Base-by-base conservation (phyloP, 208 protist species). In the Leishmania amazonensis region DNA sequence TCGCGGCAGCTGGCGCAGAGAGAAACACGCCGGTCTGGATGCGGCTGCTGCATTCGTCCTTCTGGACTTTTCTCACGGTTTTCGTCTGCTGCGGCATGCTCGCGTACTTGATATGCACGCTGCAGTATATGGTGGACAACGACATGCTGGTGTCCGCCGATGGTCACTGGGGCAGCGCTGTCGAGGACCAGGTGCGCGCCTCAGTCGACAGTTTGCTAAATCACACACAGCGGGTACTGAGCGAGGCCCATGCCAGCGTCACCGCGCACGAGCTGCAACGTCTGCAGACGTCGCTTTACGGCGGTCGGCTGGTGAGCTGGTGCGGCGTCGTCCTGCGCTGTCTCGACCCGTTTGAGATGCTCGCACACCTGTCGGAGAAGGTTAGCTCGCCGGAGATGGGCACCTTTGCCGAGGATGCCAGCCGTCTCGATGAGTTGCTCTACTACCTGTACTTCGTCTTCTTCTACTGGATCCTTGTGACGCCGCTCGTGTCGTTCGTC, bases 391-490 rank as follows among this genome's bases (percentile, higher is more conserved):
- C 83, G 21, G 78, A 82, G 42, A 85, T 92, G 38, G 94, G 94
- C 6, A 86, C 85, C 62, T 91, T 94, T 78, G 81, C 81, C 2
- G 67, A 35, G 19, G 71, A 79, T 17, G 84, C 91, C 47, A 90
- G 76, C 21, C 91, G 92, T n/a, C 21, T 84, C 1, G 80, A 92
- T 73, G 83, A 95, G 67, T 38, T 88, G 19, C 57, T 90, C 19
- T 96, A 97, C 86, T 93, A 94, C 87, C 65, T 92, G n/a, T 91
- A 97, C 85, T 76, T 96, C 51, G 72, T 96, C 21, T 86, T 94
- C 67, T 91, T 95, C 76, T 96, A 94, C 78, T 97, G 94, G 92
- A 86, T 95, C 40, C 76, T 95, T 3, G 94, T 91, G 28, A 95
- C 94, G 19, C 94, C 94, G 51, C 65, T 97, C 2, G 90, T 95